phyloP scores from a whole-genome alignment of 192 early-diverging fungal species.

The Irineochytrium annulatum region DNA sequence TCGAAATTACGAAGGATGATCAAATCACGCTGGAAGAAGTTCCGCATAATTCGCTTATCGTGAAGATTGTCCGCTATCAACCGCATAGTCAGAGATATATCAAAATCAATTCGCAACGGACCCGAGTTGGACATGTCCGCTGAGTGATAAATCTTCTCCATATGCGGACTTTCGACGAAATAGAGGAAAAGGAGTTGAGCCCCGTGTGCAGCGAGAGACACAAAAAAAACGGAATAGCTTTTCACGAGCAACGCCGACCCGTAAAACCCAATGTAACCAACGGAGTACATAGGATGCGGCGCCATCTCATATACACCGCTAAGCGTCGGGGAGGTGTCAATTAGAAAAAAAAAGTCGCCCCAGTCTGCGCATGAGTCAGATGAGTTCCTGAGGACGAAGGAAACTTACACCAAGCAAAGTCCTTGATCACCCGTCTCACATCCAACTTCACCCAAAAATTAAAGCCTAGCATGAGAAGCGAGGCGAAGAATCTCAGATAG shows the following conservation, averaged over 20 bases:
- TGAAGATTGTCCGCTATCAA: slow-evolving; percentile 70
- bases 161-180: slow-evolving; percentile 89
- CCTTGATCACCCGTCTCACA: slow-evolving; percentile 91
- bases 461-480: slow-evolving; percentile 75
- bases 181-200: slow-evolving; percentile 85
- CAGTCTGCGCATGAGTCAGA: slow-evolving; percentile 62
- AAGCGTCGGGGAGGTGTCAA: slow-evolving; percentile 72
- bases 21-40: slow-evolving; percentile 80
- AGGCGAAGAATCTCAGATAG: slow-evolving; percentile 71
- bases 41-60: slow-evolving; percentile 40
- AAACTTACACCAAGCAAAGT: slow-evolving; percentile 94
- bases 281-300: slow-evolving; percentile 98
- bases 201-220: slow-evolving; percentile 81
- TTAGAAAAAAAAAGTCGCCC: slow-evolving; percentile 98
- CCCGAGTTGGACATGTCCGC: slow-evolving; percentile 65
- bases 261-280: slow-evolving; percentile 96
- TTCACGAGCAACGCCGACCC: slow-evolving; percentile 88
- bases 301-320: slow-evolving; percentile 95
- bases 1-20: slow-evolving; percentile 91
- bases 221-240: slow-evolving; percentile 86
- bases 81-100: slow-evolving; percentile 82
- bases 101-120: slow-evolving; percentile 76
- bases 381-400: neutral
- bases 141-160: slow-evolving; percentile 60
- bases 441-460: slow-evolving; percentile 97